These are phyloP conservation scores for Aegilops sharonensis DNA, from an alignment of 176 grass and related monocot species.

Conservation along the genomic window DNA sequence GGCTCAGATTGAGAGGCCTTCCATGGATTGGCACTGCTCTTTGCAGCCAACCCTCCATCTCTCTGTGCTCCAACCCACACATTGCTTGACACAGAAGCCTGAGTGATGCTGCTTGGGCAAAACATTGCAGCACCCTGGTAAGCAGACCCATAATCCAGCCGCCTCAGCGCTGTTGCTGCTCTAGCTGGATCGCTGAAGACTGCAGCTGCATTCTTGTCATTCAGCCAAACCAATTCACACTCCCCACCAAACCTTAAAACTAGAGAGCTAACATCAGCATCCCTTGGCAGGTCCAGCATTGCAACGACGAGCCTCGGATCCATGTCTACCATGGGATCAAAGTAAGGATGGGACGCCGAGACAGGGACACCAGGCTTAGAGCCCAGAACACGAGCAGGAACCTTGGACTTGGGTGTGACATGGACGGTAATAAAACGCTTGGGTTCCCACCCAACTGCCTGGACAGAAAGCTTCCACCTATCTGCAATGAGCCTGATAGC, in stretches of 20 bases:
- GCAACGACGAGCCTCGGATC: conserved; percentile 86
- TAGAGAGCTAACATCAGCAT: conserved; percentile 86
- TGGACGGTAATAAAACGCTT: conserved; percentile 78
- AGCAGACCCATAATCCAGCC: conserved; percentile 81
- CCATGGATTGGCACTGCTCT: conserved; percentile 67
- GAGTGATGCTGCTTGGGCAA: conserved; percentile 32
- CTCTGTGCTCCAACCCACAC: conserved; percentile 45
- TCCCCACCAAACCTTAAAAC: conserved; percentile 91
- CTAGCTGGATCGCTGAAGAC: conserved; percentile 77
- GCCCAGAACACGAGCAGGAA: conserved; percentile 71
- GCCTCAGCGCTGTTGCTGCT: conserved; percentile 77
- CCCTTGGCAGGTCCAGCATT: conserved; percentile 82
- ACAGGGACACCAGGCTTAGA: conserved; percentile 53
- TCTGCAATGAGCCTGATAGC: conserved; percentile 72
- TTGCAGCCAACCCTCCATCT: conserved; percentile 46
- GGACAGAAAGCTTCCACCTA: conserved; percentile 88
- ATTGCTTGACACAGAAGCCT: conserved; percentile 26
- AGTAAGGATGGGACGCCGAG: conserved; percentile 49
- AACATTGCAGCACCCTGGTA: conserved; percentile 71
- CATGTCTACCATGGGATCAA: conserved; percentile 84
- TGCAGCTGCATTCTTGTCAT: conserved; percentile 79
- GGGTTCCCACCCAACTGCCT: conserved; percentile 71
- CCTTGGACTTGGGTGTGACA: conserved; percentile 77
- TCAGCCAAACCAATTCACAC: conserved; percentile 91
- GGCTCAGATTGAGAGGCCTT: conserved; percentile 52